Percentiles rank a stretch among this genome's conserved stretches.
phyloP scores from a whole-genome alignment of 108 stramenopile genomes.

The Licmophora abbreviata region DNA sequence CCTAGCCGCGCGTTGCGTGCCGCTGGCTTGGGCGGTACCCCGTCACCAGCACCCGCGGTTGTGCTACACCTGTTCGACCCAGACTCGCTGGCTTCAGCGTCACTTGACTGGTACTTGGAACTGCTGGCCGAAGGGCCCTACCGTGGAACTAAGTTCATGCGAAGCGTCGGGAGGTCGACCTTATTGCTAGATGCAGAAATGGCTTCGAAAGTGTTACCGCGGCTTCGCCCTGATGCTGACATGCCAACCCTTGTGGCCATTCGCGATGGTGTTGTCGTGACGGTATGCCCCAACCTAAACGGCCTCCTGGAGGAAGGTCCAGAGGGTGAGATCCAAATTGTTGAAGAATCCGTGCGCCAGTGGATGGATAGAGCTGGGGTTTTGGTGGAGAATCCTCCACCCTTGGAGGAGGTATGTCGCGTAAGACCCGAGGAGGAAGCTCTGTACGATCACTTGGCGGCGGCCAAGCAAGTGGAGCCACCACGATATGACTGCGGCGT shows the following conservation, averaged over 20 bases:
- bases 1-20: constrained; percentile 49
- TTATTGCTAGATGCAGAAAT: constrained; percentile 31
- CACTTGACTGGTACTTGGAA: constrained; percentile 70
- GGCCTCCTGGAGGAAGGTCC: constrained; percentile 23
- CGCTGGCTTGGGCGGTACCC: constrained; percentile 33
- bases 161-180: constrained; percentile 42
- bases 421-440: constrained; percentile 72
- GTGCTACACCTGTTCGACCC: constrained; percentile 73
- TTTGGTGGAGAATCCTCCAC: constrained; percentile 34
- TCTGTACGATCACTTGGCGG: constrained; percentile 46
- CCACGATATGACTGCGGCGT: constrained; percentile 67
- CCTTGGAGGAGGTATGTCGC: constrained; percentile 42
- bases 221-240: constrained; percentile 31
- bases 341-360: constrained; percentile 36
- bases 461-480: constrained; percentile 15
- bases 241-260: constrained; percentile 66
- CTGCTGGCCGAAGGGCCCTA: constrained; percentile 13
- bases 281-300: constrained; percentile 37
- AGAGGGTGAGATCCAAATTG: too few species aligned
- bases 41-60: constrained; percentile 26
- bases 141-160: constrained; percentile 37
- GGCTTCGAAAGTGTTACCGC: constrained; percentile 13
- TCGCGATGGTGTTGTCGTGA: constrained; percentile 47
- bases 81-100: constrained; percentile 41
- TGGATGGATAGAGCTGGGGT: constrained; percentile 68